A percentile compares a stretch with the other conserved stretches of the same genome.
Evolutionary conservation across 805 yeast genomes (phyloP).

Genomic region (Isabelozyma gotoi): DNA sequence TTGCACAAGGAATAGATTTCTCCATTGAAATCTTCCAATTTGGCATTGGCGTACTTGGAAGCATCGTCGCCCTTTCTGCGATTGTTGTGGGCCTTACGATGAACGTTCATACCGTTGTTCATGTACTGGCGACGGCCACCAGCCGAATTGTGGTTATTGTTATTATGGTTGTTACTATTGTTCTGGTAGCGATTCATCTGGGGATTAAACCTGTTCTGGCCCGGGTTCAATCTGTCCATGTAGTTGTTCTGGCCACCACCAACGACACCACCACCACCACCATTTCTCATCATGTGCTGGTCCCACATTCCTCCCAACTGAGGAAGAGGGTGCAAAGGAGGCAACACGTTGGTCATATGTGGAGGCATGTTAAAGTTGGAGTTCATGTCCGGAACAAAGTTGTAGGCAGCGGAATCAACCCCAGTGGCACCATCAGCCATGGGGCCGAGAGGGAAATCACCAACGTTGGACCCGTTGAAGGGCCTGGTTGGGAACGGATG

Average conservation of each 20-base stretch:
- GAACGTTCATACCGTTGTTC: conserved; percentile 35
- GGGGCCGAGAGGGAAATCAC: not conserved
- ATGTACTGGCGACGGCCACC: conserved; percentile 7
- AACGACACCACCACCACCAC: not conserved
- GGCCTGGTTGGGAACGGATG: not conserved
- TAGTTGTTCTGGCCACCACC: conserved; percentile 2
- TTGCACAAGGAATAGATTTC: conserved; percentile 80
- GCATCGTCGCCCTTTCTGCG: conserved; percentile 64
- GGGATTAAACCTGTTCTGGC: conserved; percentile 7
- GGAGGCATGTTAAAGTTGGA: conserved; percentile 3
- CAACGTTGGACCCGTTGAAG: not conserved
- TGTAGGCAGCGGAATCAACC: not conserved
- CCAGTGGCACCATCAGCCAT: not conserved
- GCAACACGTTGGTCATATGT: conserved; percentile 2
- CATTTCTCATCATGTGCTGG: conserved; percentile 5
- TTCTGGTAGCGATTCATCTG: conserved; percentile 7
- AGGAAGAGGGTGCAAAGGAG: conserved; percentile 3
- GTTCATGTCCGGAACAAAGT: not conserved
- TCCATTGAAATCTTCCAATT: conserved; percentile 66
- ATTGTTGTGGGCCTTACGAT: conserved; percentile 39
- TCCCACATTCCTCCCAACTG: conserved; percentile 16
- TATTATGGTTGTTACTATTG: conserved; percentile 5
- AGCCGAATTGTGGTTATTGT: conserved; percentile 5
- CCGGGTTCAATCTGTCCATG: conserved; percentile 6
- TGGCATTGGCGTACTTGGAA: conserved; percentile 64